Conservation (phyloP, 1,284 basidiomycete species). For the Boletellus dicymbophilus region DNA sequence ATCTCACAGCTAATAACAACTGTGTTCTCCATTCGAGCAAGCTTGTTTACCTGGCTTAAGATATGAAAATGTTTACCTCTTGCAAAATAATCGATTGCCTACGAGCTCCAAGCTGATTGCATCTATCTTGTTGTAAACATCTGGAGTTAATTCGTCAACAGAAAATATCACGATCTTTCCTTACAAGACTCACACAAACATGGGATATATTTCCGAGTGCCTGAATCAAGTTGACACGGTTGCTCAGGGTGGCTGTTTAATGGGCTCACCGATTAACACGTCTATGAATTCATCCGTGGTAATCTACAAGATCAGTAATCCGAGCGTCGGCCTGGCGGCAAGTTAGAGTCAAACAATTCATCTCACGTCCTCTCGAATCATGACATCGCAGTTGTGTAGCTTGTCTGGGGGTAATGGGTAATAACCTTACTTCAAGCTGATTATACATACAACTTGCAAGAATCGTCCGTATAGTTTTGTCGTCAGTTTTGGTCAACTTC, state of each 20-base stretch:
- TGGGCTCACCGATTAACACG: slow-evolving; percentile 77
- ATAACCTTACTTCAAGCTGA: not conserved
- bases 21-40: slow-evolving; percentile 86
- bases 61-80: not conserved
- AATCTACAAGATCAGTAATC: slow-evolving; percentile 53
- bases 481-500: slow-evolving; percentile 93
- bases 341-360: no score
- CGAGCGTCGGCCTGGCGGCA: not conserved
- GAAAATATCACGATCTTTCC: not conserved
- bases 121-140: slow-evolving; percentile 97
- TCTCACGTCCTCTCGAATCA: slow-evolving; percentile 94
- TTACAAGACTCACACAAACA: slow-evolving; percentile 68
- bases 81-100: slow-evolving; percentile 2
- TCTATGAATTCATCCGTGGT: slow-evolving; percentile 98
- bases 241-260: not conserved
- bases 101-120: slow-evolving; percentile 85
- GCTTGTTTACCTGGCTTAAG: slow-evolving; percentile 61
- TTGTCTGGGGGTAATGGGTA: slow-evolving; percentile 50
- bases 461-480: slow-evolving; percentile 92
- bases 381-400: slow-evolving; percentile 93
- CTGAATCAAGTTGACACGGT: slow-evolving; percentile 36
- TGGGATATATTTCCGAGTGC: slow-evolving; percentile 93
- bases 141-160: slow-evolving; percentile 32
- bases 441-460: slow-evolving; percentile 73
- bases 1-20: slow-evolving; percentile 96